phyloP scores from a whole-genome alignment of 495 filamentous ascomycete species.

The Chlorociboria aeruginascens region DNA sequence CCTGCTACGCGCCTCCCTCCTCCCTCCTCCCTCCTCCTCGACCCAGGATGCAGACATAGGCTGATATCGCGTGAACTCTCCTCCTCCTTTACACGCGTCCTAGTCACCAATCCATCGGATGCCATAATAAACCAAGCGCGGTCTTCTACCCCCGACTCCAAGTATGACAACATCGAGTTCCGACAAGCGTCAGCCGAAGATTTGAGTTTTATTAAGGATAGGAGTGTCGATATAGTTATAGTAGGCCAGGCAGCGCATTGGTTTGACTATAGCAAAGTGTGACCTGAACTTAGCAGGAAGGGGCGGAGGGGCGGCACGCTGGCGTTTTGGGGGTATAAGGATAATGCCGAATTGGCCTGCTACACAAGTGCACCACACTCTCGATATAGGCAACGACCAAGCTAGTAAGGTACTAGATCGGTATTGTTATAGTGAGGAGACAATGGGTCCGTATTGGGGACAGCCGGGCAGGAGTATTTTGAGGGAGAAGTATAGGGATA shows the following conservation, averaged over 20 bases:
- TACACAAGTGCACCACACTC: no score
- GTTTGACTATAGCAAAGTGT: slow-evolving; percentile 41
- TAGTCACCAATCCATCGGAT: slow-evolving; percentile 5
- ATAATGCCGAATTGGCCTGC: slow-evolving; percentile 15
- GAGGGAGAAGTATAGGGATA: slow-evolving; percentile 29
- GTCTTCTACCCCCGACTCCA: slow-evolving; percentile 18
- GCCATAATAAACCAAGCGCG: slow-evolving; percentile 42
- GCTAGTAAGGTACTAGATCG: slow-evolving; percentile 32
- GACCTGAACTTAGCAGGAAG: slow-evolving; percentile 38
- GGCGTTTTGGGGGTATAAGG: slow-evolving; percentile 50
- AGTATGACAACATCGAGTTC: slow-evolving; percentile 26
- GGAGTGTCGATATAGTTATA: slow-evolving; percentile 38
- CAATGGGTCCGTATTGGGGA: slow-evolving; percentile 43
- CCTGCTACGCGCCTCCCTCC: slow-evolving; percentile 36
- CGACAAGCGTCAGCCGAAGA: slow-evolving; percentile 34
- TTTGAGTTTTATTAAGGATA: slow-evolving; percentile 30
- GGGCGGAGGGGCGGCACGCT: slow-evolving; percentile 40
- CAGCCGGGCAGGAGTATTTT: slow-evolving; percentile 39
- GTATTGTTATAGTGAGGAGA: slow-evolving; percentile 33
- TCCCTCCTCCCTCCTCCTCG: slow-evolving; percentile 29
- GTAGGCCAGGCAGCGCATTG: slow-evolving; percentile 50
- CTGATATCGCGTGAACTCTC: slow-evolving; percentile 37
- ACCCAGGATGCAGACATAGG: slow-evolving; percentile 49
- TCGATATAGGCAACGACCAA: no score
- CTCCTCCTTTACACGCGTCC: slow-evolving; percentile 32